Evolutionary conservation across 2,329 filamentous ascomycete genomes (phyloP), one percentile per base, ranked within the genome.

Genomic region (Paracoccidioides lutzii): DNA sequence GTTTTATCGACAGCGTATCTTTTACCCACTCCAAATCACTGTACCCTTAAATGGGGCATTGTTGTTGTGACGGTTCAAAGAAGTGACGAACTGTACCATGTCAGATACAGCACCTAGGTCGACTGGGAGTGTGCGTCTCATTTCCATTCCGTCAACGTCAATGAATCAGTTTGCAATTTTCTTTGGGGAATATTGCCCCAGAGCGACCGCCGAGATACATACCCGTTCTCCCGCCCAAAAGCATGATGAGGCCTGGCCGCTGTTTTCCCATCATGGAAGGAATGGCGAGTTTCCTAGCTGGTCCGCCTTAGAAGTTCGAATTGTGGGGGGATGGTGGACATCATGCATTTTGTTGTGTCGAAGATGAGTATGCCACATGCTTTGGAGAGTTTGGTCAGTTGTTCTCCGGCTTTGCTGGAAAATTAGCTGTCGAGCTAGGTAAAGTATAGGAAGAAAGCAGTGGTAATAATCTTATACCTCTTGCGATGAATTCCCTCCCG

Each of bases 61-160:
- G 1, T 65, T 38, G 10, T 62, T 56, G 6, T 55, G 50, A 22
- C 14, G 10, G 48, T 63, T 62, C 7, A 73, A 50, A 0, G 68
- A 65, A 1, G 57, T 56, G 22, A 70, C 60, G 53, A 72, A 70
- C 30, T 69, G 63, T 4, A 57, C 61, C 3, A 66, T 65, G 56
- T 75, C 73, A 3, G 71, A 70, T 2, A 75, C 66, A 37, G 76
- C 71, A 0, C 72, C 73, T 4, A 75, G 59, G 33, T 73, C 66
- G 30, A 75, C 63, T 9, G 69, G 64, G 30, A 67, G 62, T 0
- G 70, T 69, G n/a, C 71, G 69, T 2, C 73, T 72, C 3, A 75
- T 74, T 57, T 76, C 74, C 2, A 59, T 57, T 5, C 70, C 72
- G 50, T 75, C 73, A 5, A 70, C 61, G 55, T 76, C 74, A 14